Evolutionary conservation across 768 basidiomycete genomes (phyloP).

Genomic region (Sarcodon sp.): DNA sequence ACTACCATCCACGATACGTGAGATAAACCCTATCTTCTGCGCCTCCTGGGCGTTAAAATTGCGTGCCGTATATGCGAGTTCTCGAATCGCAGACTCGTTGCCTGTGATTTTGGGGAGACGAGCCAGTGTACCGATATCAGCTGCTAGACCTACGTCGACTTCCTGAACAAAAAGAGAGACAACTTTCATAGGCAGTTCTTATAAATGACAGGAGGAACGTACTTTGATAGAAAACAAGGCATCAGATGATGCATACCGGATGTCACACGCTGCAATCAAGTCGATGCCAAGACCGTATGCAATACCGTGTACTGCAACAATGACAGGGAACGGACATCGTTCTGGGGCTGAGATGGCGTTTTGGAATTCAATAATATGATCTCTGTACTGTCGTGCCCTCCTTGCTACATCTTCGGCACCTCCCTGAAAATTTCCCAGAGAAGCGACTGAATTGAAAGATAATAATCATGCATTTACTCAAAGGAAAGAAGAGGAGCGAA

Average conservation of each 20-base stretch:
- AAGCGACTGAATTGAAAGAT: constrained; percentile 15
- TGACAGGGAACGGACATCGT: constrained; percentile 64
- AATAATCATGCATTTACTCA: not conserved
- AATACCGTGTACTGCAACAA: constrained; percentile 68
- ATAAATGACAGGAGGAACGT: constrained; percentile 6
- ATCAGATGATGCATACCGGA: constrained; percentile 59
- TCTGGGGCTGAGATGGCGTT: constrained; percentile 54
- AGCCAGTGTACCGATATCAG: constrained; percentile 81
- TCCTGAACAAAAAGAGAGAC: constrained; percentile 35
- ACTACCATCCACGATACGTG: constrained; percentile 54
- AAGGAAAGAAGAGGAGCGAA: not conserved
- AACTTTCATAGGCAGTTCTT: not conserved
- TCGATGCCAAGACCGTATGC: constrained; percentile 73
- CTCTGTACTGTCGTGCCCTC: constrained; percentile 31
- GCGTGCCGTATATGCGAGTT: constrained; percentile 67
- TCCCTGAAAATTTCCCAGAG: constrained; percentile 1
- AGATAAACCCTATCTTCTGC: constrained; percentile 56
- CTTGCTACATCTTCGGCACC: constrained; percentile 36
- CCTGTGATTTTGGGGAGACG: constrained; percentile 68
- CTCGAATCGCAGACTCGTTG: constrained; percentile 59
- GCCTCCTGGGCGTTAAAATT: constrained; percentile 64
- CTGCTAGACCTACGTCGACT: constrained; percentile 77
- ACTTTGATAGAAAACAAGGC: constrained; percentile 65
- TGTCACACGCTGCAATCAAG: constrained; percentile 63
- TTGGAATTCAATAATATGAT: constrained; percentile 51